phyloP scores from a whole-genome alignment of 352 stramenopile species.

The Pythium vanterpoolii region DNA sequence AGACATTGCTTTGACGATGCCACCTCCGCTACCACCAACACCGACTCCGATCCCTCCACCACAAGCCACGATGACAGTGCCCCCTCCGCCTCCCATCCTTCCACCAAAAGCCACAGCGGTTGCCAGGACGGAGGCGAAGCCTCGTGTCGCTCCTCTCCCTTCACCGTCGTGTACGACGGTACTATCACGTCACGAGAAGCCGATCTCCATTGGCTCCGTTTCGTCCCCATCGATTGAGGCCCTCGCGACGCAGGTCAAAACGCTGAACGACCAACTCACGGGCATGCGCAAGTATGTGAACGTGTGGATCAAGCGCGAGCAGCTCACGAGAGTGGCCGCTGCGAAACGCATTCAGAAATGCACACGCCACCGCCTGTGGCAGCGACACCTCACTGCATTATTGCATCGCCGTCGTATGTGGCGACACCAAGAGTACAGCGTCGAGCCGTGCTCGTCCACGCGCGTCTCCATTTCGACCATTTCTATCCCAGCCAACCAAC shows the following conservation, averaged over 20 bases:
- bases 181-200: background rate
- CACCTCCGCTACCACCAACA: no score
- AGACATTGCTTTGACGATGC: background rate
- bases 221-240: background rate
- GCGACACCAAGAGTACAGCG: constrained; percentile 18
- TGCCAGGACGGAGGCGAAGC: no score
- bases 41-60: background rate
- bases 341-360: constrained; percentile 47
- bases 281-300: constrained; percentile 77
- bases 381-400: background rate
- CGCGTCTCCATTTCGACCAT: no score
- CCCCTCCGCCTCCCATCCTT: no score
- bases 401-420: constrained; percentile 14
- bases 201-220: background rate
- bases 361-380: constrained; percentile 17
- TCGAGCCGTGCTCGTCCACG: constrained; percentile 1
- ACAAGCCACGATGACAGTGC: no score
- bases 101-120: no score
- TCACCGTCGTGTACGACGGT: no score
- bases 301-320: constrained; percentile 70
- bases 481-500: background rate
- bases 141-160: no score
- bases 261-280: constrained; percentile 43
- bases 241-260: constrained; percentile 20
- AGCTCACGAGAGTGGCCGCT: constrained; percentile 45